Evolutionary conservation across 169 alveolate species (phyloP).

Genomic region (Plasmodium blacklocki): DNA sequence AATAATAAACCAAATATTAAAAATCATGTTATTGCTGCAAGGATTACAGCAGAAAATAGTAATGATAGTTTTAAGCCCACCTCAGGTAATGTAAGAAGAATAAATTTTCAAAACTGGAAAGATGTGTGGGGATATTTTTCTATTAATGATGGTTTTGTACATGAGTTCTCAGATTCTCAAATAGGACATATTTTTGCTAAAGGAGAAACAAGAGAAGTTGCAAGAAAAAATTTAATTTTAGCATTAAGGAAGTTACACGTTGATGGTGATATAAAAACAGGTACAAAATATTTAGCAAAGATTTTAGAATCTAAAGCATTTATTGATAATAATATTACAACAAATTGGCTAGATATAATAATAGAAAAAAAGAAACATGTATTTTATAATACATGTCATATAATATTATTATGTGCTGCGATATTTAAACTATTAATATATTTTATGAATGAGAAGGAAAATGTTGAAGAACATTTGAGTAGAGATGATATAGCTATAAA

Average conservation of each 20-base stretch:
- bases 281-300: constrained; percentile 81
- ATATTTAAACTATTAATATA: constrained; percentile 42
- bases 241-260: constrained; percentile 83
- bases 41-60: constrained; percentile 91
- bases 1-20: constrained; percentile 54
- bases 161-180: constrained; percentile 92
- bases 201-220: constrained; percentile 87
- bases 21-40: constrained; percentile 87
- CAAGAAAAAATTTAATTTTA: constrained; percentile 83
- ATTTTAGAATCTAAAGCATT: constrained; percentile 85
- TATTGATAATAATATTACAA: constrained; percentile 75
- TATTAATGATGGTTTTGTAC: constrained; percentile 88
- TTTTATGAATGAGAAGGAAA: constrained; percentile 59
- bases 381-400: constrained; percentile 46
- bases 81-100: constrained; percentile 83
- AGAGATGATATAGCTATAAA: constrained; percentile 68
- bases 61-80: constrained; percentile 91
- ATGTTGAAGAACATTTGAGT: constrained; percentile 24
- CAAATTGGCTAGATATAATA: constrained; percentile 71
- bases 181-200: constrained; percentile 91
- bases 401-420: constrained; percentile 66
- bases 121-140: constrained; percentile 90
- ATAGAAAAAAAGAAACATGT: constrained; percentile 46
- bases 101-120: constrained; percentile 82
- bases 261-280: constrained; percentile 87